Base-by-base conservation (phyloP, 176 grass and related monocot genomes). In the Tillandsia leiboldiana region DNA sequence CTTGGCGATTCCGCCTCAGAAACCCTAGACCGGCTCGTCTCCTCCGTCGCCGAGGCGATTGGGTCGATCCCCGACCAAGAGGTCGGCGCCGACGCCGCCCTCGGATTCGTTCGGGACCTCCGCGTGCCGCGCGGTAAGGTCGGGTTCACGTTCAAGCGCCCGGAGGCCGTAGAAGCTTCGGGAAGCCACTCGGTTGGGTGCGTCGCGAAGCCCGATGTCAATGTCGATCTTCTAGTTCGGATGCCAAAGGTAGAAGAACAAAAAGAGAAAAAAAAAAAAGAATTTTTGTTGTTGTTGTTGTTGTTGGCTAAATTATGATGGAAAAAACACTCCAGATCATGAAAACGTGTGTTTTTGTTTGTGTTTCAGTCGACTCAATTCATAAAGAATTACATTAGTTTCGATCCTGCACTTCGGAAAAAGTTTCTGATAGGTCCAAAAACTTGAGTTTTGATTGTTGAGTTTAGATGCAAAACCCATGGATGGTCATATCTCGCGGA, bases 231-330 rank as follows among this genome's bases (percentile, higher is more conserved):
- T 14, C 73, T 99, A 26, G 75, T 93, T 9, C 86, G 85, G 50
- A 90, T 99, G 89, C 89, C 89, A 10, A 99, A 93, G 89, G 94
- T 87, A 66, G 51, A 24, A 63, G 20, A 64, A 73, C 12, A 20
- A 3, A 24, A 24, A 24, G 24, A 24, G 50, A 23, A 9, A 48
- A 26, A 18, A 18, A 56, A 15, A 5, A 10, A 24, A 0, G 13
- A 1, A 11, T 73, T 58, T 7, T 29, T 75, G 18, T 51, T 63
- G 9, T 64, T 20, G 20, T 0, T 24, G 24, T 24, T 24, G 23
- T 50, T 18, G 11, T 63, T 64, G 51, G 26, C 7, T 42, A 42
- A 42, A 42, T 42, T 42, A 7, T 42, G 33, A 42, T 6, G 33
- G 33, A 42, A 42, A 42, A 42, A 42, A 42, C 33, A 7, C 33